Conservation (phyloP, 371 early-diverging fungal species). For the Actinomortierella ambigua region DNA sequence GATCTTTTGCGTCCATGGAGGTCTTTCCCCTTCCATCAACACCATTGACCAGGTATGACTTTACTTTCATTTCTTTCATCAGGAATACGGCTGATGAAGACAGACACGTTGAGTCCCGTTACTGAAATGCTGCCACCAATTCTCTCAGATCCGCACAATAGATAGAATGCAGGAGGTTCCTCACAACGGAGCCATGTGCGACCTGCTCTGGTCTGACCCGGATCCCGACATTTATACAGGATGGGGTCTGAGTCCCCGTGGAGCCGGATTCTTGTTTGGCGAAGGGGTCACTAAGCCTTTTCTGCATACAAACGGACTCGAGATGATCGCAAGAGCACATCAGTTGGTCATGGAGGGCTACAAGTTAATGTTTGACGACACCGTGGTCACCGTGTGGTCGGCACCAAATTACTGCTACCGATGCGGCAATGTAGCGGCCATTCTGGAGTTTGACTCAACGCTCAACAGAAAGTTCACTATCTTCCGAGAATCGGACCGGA, state of each 20-base stretch:
- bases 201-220: conserved; percentile 99
- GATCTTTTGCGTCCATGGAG: conserved; percentile 98
- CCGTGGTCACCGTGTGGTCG: conserved; percentile 98
- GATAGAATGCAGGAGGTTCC: conserved; percentile 99
- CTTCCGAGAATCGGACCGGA: conserved; percentile 86
- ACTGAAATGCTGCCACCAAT: too few species aligned
- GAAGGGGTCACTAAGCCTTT: conserved; percentile 87
- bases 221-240: conserved; percentile 76
- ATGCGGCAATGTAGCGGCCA: conserved; percentile 99
- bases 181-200: conserved; percentile 99
- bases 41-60: conserved; percentile 89
- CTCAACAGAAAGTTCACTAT: conserved; percentile 82
- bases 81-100: too few species aligned
- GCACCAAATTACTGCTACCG: conserved; percentile 99
- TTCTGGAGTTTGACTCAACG: conserved; percentile 95
- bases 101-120: too few species aligned
- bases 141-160: conserved; percentile 84
- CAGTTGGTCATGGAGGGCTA: conserved; percentile 99
- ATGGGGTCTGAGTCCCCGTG: conserved; percentile 98
- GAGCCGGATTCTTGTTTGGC: conserved; percentile 99
- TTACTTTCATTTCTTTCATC: background rate
- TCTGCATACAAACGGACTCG: conserved; percentile 87
- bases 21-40: conserved; percentile 92
- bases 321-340: conserved; percentile 97
- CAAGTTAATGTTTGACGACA: conserved; percentile 93